These are phyloP conservation scores for Phytophthora pinifolia DNA, from an alignment of 352 stramenopile species.

Conservation along the genomic window DNA sequence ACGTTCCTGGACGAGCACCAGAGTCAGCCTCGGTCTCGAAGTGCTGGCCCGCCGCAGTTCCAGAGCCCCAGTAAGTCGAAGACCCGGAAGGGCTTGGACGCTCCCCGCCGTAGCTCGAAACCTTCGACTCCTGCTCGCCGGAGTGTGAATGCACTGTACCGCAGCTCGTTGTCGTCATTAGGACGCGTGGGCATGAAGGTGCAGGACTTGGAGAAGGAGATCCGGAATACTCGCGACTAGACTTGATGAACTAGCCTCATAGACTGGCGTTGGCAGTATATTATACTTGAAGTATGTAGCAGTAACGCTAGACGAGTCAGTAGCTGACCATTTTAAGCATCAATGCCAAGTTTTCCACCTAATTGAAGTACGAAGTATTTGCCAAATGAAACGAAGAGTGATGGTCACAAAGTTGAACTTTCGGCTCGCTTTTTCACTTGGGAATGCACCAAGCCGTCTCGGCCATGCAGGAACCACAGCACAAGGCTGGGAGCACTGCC, in stretches of 20 bases:
- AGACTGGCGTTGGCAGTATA: conserved; percentile 16
- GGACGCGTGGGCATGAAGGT: conserved; percentile 62
- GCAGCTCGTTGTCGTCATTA: conserved; percentile 54
- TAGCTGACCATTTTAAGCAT: conserved; percentile 21
- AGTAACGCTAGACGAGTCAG: no score
- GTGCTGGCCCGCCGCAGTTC: conserved; percentile 26
- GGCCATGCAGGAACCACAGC: no score
- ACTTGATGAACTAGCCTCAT: conserved; percentile 11
- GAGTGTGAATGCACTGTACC: conserved; percentile 39
- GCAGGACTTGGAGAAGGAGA: conserved; percentile 72
- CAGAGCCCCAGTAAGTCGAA: conserved; percentile 39
- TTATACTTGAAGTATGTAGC: no score
- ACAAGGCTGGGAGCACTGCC: no score
- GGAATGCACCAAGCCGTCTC: not conserved
- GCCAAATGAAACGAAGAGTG: conserved; percentile 1
- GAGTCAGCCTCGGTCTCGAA: conserved; percentile 6
- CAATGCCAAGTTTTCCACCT: not conserved
- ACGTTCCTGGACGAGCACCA: conserved; percentile 22
- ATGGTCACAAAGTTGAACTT: conserved; percentile 1
- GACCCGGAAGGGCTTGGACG: conserved; percentile 19
- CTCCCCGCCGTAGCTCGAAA: conserved; percentile 23
- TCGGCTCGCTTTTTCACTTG: not conserved
- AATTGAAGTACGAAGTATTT: not conserved
- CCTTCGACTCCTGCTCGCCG: conserved; percentile 20
- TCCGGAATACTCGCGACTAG: conserved; percentile 31